phyloP scores from a whole-genome alignment of 768 basidiomycete genomes.

The Tulasnella sp. region DNA sequence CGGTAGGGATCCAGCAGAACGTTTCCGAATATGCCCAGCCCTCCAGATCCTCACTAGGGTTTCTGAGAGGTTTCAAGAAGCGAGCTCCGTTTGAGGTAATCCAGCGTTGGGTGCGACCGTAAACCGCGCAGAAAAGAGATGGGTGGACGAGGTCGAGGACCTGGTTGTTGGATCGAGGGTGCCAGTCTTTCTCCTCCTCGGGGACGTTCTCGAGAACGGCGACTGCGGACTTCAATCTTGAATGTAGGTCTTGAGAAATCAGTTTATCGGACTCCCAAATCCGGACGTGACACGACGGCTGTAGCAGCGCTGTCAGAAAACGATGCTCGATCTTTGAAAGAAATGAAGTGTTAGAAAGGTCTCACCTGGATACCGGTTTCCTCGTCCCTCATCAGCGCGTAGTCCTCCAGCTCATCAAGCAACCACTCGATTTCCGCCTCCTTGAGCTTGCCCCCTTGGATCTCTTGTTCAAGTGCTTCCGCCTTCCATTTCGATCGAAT shows the following conservation, averaged over 20 bases:
- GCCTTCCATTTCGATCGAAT: constrained; percentile 15
- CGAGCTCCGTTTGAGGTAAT: background rate
- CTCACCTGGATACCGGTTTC: background rate
- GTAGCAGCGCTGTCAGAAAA: background rate
- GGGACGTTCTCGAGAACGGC: background rate
- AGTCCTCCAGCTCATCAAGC: constrained; percentile 1
- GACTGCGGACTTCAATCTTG: background rate
- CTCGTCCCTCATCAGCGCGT: background rate
- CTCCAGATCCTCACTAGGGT: background rate
- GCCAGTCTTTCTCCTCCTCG: background rate
- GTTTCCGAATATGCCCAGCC: background rate
- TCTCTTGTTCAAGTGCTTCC: constrained; percentile 5
- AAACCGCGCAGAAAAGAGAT: background rate
- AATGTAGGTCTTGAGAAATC: background rate
- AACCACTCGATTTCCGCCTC: constrained; percentile 11
- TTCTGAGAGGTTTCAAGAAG: background rate
- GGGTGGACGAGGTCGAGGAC: background rate
- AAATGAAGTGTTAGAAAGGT: background rate
- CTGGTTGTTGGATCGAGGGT: background rate
- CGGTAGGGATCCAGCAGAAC: constrained; percentile 16
- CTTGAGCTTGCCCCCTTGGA: background rate
- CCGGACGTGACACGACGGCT: background rate
- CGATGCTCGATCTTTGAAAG: background rate
- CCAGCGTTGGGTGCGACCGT: constrained; percentile 21
- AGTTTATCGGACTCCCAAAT: background rate